Base-by-base conservation (phyloP, 768 basidiomycete genomes). In the Leucosporidium yakuticum region DNA sequence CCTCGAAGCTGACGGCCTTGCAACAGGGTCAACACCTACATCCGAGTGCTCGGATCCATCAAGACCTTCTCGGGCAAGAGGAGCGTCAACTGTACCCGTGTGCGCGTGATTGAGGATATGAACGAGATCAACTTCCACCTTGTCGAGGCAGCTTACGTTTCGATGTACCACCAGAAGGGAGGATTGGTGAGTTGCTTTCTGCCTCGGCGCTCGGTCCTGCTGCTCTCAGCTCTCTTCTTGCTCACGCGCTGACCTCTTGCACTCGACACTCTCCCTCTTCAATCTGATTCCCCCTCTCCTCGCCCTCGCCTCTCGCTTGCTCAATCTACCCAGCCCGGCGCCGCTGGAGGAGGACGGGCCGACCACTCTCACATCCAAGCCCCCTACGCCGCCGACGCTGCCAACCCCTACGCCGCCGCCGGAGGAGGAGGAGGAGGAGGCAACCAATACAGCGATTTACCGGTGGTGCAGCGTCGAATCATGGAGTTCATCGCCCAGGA, bases 121-220 rank as follows among this genome's bases (percentile, higher is more conserved):
- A 85, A 88, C 76, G 94, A 97, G 78, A 79, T 89, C 29, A 87
- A 86, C 76, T 93, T 88, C 78, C 93, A 97, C 77, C 79, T 86
- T 49, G 77, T 90, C 62, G 91, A 97, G 73, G 82, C 84, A 19
- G 85, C 93, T 72, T 83, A 83, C 29, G 85, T 88, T 25, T 19
- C 86, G 83, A 62, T 78, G 91, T 44, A 44, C 69, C 83, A 83
- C 58, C 79, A 87, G 67, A 85, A 88, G 74, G 82, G 85, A 39
- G 90, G 90, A 49, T 81, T 84, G 32, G 67, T 77, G 31, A 21
- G 70, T 50, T 48, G 15, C 4, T 20, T 53, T 2, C 27, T 44
- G 3, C 39, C 14, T 44, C 39, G 39, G 39, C 39, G 39, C 39
- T 44, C 39, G 39, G 23, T 12, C 27, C 25, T 9, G 23, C 25